Base-by-base conservation (phyloP, 2,329 filamentous ascomycete species). In the Cercospora janseana region DNA sequence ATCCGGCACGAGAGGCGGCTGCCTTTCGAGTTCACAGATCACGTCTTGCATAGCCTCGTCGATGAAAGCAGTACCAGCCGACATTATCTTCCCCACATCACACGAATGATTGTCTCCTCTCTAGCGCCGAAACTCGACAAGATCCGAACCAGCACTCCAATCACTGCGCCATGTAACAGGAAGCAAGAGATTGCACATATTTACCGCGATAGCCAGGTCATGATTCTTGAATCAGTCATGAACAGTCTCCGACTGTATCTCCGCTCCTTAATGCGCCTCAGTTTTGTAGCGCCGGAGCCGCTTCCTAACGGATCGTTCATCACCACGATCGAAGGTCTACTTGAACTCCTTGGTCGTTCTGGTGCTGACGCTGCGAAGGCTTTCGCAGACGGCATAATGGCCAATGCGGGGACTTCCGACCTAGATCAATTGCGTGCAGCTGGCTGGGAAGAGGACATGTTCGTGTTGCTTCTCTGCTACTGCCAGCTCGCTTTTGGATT, bases 151-250 rank as follows among this genome's bases (percentile, higher is more conserved):
- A 56, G 55, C 18, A 58, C 60, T 10, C 51, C 58, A 4, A 40
- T 48, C 2, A 40, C 24, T 3, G 49, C 66, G 16, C 63, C 66
- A 4, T n/a, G 31, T 16, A 75, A 72, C 52, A 37, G 57, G 2
- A 72, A 67, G 47, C 73, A 75, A 58, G 60, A 55, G 20, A 68
- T 68, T 37, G 72, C 72, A 2, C 66, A 65, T 28, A 69, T 72
- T 5, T 76, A 75, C 55, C 69, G 73, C 15, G 63, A 69, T 35
- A 64, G 70, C 5, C 73, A 76, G 57, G 51, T 63, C 10, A 46
- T 43, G 2, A 69, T 70, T 38, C 54, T 70, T 9, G 48, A 62
- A 6, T 50, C 57, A 1, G 54, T 64, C 0, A 65, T 63, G 26
- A 45, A 56, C 4, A 60, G 58, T 7, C 55, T 70, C 23, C 54